A percentile compares a stretch with the other conserved stretches of the same genome.
These are phyloP conservation scores for Xylariaceae sp. DNA, from an alignment of 2,329 filamentous ascomycete genomes.

Conservation along the genomic window DNA sequence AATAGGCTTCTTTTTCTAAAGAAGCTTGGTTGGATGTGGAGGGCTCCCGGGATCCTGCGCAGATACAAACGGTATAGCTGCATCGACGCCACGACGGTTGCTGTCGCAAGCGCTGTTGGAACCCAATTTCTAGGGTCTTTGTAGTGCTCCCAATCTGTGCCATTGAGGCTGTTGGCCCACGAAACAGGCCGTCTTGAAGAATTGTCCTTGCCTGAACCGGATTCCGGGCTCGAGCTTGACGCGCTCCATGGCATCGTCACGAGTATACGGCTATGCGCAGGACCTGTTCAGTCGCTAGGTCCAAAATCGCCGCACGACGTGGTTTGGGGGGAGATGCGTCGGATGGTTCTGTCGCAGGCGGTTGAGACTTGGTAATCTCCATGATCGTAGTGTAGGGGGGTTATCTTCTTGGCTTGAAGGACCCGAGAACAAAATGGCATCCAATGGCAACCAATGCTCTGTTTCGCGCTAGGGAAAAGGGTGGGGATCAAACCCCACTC, in stretches of 20 bases:
- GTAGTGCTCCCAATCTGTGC: constrained; percentile 51
- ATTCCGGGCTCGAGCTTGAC: constrained; percentile 9
- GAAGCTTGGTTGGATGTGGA: constrained; percentile 68
- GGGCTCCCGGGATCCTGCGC: constrained; percentile 74
- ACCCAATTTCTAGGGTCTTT: constrained; percentile 52
- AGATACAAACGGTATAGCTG: constrained; percentile 71
- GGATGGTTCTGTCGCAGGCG: background rate
- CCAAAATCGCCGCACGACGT: constrained; percentile 3
- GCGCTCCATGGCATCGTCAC: constrained; percentile 23
- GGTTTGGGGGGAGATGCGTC: background rate
- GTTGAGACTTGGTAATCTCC: background rate
- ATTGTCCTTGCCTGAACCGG: constrained; percentile 25
- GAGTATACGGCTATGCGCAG: background rate
- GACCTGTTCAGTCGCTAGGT: constrained; percentile 1
- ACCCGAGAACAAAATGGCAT: too few species aligned
- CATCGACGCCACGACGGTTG: constrained; percentile 50
- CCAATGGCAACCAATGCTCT: too few species aligned
- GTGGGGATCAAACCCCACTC: too few species aligned
- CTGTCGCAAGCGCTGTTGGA: constrained; percentile 51
- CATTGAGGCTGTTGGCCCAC: constrained; percentile 43
- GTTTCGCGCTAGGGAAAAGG: too few species aligned
- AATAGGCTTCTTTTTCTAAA: constrained; percentile 74
- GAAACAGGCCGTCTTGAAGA: constrained; percentile 35
- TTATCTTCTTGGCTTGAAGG: too few species aligned
- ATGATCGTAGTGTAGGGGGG: background rate